Base-by-base conservation (phyloP, 2,329 filamentous ascomycete species). In the Colletotrichum filicis region DNA sequence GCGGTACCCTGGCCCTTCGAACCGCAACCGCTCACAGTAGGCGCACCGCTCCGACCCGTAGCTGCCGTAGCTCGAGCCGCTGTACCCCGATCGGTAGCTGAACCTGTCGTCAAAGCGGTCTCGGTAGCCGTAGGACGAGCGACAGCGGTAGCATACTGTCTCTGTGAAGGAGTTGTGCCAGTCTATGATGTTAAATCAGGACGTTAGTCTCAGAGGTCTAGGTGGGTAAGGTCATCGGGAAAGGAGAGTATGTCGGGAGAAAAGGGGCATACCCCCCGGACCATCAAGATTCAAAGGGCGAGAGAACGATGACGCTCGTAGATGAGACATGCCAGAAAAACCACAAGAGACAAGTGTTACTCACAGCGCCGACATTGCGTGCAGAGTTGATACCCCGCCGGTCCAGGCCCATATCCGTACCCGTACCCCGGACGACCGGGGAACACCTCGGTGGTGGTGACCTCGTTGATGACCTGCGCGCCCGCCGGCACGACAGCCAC, bases 321-420 rank as follows among this genome's bases (percentile, higher is more conserved):
- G 46, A 26, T 11, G 30, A 35, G 26, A 16, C 2, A 24, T 12
- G n/a, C 6, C 5, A 22, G 4, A 1, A 55, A 26, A 12, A 5
- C 16, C 4, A 28, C 1, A 11, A 12, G 3, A 53, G n/a, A 12
- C 4, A 35, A 26, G 2, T 8, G 49, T 8, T 5, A 65, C 62
- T 65, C 6, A 65, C 62, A 56, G 19, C 62, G 62, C 49, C 62
- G 52, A 14, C 62, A 65, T 11, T 46, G 32, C 35, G 52, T n/a
- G 11, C 62, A 65, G 32, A 65, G 62, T 11, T 65, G 62, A 30
- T 28, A 57, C 5, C 62, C 52, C 52, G 55, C 55, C 61, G 62
- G 49, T 16, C 24, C 62, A 9, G n/a, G 49, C 22, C 49, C 61
- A 12, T 49, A 49, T 49, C 42, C 42, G 19, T 49, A 49, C 42